Conservation (phyloP, 352 stramenopile genomes). For the Phytopythium cucurbitacearum region DNA sequence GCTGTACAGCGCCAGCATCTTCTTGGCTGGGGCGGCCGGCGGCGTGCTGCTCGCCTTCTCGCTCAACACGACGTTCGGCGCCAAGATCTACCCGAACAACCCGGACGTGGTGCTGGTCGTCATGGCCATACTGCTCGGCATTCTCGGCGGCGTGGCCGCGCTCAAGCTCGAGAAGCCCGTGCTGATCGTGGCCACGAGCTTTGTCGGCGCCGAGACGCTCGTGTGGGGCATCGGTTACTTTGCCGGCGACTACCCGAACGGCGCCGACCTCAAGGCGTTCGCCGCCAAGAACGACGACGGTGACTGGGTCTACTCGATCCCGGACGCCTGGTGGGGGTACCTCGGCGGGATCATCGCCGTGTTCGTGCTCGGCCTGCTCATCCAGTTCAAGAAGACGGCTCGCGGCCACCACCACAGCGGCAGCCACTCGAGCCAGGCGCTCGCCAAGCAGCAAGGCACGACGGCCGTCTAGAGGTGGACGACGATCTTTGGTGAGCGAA, state of each 20-base stretch:
- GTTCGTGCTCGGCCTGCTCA: conserved; percentile 51
- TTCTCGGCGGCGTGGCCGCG: conserved; percentile 35
- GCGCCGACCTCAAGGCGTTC: conserved; percentile 46
- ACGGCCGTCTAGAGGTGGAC: conserved; percentile 18
- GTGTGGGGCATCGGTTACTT: conserved; percentile 69
- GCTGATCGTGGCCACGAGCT: conserved; percentile 49
- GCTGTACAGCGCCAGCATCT: conserved; percentile 49
- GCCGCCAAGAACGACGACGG: conserved; percentile 25
- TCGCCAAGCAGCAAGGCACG: conserved; percentile 20
- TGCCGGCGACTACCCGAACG: conserved; percentile 59
- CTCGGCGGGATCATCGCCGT: conserved; percentile 46
- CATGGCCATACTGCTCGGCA: conserved; percentile 32
- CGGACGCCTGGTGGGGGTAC: conserved; percentile 73
- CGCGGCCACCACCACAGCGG: conserved; percentile 41
- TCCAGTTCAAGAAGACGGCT: conserved; percentile 64
- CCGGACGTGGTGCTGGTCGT: conserved; percentile 39
- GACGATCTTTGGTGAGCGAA: background rate
- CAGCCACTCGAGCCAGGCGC: conserved; percentile 18
- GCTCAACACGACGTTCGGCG: conserved; percentile 43
- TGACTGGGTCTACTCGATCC: conserved; percentile 59
- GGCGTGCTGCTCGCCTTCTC: conserved; percentile 49
- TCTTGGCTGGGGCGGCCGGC: conserved; percentile 34
- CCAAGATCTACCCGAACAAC: conserved; percentile 45
- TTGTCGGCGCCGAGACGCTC: conserved; percentile 46
- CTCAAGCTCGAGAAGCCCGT: conserved; percentile 56